Evolutionary conservation across 176 grass and related monocot genomes (phyloP).

Genomic region (Typha latifolia): DNA sequence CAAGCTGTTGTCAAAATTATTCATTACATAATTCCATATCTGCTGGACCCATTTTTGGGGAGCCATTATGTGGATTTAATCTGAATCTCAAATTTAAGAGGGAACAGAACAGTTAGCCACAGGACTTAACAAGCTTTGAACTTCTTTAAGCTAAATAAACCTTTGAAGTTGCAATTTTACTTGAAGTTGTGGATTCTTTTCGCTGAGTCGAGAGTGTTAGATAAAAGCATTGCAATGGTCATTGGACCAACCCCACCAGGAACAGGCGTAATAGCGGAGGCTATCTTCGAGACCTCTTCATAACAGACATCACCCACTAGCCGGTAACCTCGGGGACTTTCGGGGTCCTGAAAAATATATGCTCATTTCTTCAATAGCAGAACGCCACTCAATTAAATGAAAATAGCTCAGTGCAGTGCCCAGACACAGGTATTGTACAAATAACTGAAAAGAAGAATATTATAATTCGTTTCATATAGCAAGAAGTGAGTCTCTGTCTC

Average conservation of each 20-base stretch:
- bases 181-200: slow-evolving; percentile 80
- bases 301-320: slow-evolving; percentile 77
- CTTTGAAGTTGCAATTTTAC: slow-evolving; percentile 18
- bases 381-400: background rate
- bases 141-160: background rate
- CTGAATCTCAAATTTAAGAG: background rate
- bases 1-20: slow-evolving; percentile 1
- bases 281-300: slow-evolving; percentile 59
- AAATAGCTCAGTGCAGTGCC: background rate
- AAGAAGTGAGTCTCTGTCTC: slow-evolving; percentile 24
- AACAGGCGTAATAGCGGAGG: slow-evolving; percentile 75
- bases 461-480: too few relatives aligned
- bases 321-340: slow-evolving; percentile 58
- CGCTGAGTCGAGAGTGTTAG: slow-evolving; percentile 77
- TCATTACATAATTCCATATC: background rate
- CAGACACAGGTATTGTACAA: too few relatives aligned
- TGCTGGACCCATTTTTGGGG: too few relatives aligned
- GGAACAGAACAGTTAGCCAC: background rate
- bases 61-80: too few relatives aligned
- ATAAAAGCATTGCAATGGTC: slow-evolving; percentile 91
- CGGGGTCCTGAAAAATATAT: slow-evolving; percentile 41
- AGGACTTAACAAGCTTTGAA: background rate
- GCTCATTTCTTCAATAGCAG: background rate
- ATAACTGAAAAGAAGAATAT: too few relatives aligned
- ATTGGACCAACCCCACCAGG: slow-evolving; percentile 84